Conservation (phyloP, 2,329 filamentous ascomycete genomes). For the Delphinella strobiligena region DNA sequence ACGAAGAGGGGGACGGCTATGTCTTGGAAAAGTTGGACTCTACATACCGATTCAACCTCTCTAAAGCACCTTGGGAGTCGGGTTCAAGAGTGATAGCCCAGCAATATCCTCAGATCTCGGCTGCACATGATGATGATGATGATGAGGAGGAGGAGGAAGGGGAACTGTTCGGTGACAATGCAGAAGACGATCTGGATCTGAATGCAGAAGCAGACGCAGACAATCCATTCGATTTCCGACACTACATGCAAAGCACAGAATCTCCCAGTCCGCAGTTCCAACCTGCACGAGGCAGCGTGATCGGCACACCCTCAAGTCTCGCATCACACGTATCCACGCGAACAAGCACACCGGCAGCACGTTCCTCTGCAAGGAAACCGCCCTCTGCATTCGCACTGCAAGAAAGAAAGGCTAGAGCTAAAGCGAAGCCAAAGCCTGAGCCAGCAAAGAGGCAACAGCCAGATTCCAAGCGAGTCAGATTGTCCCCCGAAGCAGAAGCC, state of each 20-base stretch:
- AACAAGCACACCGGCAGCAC: conserved; percentile 8
- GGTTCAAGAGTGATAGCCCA: conserved; percentile 52
- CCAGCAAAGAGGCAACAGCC: conserved; percentile 10
- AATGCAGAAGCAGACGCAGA: conserved; percentile 26
- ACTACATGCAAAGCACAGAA: conserved; percentile 27
- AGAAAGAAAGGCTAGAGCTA: not conserved
- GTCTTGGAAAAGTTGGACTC: conserved; percentile 71
- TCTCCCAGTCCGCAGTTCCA: conserved; percentile 10
- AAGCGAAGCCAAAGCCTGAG: conserved; percentile 1
- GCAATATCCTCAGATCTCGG: conserved; percentile 46
- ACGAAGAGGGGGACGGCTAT: conserved; percentile 61
- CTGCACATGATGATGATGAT: conserved; percentile 14
- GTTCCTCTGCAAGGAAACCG: conserved; percentile 7
- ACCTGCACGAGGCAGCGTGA: conserved; percentile 12
- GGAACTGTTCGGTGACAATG: conserved; percentile 11
- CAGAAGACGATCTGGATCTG: conserved; percentile 14
- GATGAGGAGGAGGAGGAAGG: conserved; percentile 10
- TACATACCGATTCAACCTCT: conserved; percentile 80
- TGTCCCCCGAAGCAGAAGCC: conserved; percentile 3
- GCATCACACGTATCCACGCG: conserved; percentile 6
- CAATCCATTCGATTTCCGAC: conserved; percentile 39
- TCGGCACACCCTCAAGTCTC: conserved; percentile 12
- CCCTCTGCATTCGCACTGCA: conserved; percentile 4
- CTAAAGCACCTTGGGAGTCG: conserved; percentile 52
- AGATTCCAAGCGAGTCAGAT: conserved; percentile 1